A percentile compares a stretch with the other conserved stretches of the same genome.
Conservation (phyloP, 192 early-diverging fungal species). For the Coemansia pectinata region DNA sequence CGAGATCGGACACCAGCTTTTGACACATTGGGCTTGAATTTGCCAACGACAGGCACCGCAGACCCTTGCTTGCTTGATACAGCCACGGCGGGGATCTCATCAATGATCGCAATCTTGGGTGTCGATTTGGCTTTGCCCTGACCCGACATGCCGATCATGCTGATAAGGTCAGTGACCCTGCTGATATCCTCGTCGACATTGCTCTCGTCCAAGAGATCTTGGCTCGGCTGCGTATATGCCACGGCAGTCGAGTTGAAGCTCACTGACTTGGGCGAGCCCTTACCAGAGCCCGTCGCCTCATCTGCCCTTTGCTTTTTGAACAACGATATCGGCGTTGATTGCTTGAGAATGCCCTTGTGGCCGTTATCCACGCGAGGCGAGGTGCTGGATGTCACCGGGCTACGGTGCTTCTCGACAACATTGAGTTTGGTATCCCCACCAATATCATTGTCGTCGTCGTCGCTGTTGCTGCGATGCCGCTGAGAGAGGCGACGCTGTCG, state of each 20-base stretch:
- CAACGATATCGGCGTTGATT: neutral
- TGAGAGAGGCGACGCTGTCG: neutral
- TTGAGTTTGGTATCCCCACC: conserved; percentile 7
- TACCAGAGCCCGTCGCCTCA: neutral
- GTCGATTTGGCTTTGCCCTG: neutral
- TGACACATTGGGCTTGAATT: conserved; percentile 29
- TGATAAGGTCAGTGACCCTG: conserved; percentile 11
- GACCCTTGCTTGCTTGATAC: neutral
- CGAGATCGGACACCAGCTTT: conserved; percentile 7
- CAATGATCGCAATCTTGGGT: conserved; percentile 4
- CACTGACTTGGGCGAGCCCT: conserved; percentile 19
- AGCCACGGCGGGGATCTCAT: neutral
- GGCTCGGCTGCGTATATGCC: conserved; percentile 7
- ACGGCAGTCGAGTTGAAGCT: conserved; percentile 20
- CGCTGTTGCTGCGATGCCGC: neutral
- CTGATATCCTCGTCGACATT: conserved; percentile 22
- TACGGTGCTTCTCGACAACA: conserved; percentile 14
- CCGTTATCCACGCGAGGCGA: neutral
- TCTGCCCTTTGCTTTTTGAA: conserved; percentile 1
- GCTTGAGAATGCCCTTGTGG: conserved; percentile 34
- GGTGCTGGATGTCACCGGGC: neutral
- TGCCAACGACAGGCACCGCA: neutral
- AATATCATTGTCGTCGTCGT: neutral
- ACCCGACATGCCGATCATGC: conserved; percentile 6
- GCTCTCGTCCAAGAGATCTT: conserved; percentile 23